Conservation (phyloP, 768 basidiomycete species). For the Suillus americanus region DNA sequence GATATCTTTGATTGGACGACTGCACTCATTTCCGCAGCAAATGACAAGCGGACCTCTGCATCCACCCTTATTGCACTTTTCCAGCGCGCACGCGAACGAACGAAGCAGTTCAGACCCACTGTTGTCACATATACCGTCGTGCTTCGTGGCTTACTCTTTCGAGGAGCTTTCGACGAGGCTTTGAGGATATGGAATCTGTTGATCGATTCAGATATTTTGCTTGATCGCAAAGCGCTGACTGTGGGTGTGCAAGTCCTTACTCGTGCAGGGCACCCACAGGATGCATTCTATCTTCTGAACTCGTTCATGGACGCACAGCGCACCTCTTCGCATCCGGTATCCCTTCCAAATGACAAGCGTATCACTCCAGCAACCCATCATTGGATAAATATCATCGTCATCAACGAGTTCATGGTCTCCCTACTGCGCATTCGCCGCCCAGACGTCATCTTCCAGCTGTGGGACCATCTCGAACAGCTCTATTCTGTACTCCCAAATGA, state of each 20-base stretch:
- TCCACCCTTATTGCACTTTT: conserved; percentile 39
- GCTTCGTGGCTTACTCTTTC: conserved; percentile 51
- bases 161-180: conserved; percentile 40
- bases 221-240: conserved; percentile 50
- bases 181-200: conserved; percentile 44
- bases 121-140: conserved; percentile 52
- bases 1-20: conserved; percentile 50
- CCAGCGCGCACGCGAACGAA: conserved; percentile 26
- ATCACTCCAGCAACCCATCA: not conserved
- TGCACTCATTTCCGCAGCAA: conserved; percentile 43
- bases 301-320: conserved; percentile 29
- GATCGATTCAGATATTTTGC: conserved; percentile 27
- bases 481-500: conserved; percentile 59
- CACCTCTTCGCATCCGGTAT: conserved; percentile 9
- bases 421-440: conserved; percentile 56
- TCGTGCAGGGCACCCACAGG: conserved; percentile 39
- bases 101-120: conserved; percentile 37
- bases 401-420: conserved; percentile 47
- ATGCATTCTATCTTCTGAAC: conserved; percentile 54
- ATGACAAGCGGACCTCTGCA: conserved; percentile 35
- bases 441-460: conserved; percentile 62
- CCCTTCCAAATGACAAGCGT: conserved; percentile 7
- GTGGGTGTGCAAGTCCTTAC: conserved; percentile 52
- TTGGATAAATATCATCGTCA: conserved; percentile 24
- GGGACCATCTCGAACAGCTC: conserved; percentile 61